A percentile compares a stretch with the other conserved stretches of the same genome.
These are phyloP conservation scores for Lipomyces chichibuensis DNA, from an alignment of 805 yeast genomes.

Conservation along the genomic window DNA sequence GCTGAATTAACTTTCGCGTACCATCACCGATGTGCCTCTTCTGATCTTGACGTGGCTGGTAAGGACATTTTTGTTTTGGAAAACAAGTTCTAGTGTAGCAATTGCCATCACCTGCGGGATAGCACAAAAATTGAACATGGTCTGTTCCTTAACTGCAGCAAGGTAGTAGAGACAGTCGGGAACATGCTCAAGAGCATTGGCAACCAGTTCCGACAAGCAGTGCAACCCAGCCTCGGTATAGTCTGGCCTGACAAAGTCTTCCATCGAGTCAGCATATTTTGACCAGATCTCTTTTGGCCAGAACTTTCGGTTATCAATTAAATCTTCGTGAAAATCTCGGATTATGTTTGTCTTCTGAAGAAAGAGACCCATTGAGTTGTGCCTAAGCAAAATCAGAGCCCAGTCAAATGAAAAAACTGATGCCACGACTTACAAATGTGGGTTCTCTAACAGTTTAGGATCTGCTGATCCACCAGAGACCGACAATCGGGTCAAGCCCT, in stretches of 20 bases:
- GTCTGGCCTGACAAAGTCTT: constrained; percentile 59
- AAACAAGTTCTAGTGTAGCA: constrained; percentile 86
- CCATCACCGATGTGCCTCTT: constrained; percentile 63
- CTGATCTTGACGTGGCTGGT: constrained; percentile 79
- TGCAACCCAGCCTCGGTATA: constrained; percentile 59
- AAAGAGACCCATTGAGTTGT: constrained; percentile 90
- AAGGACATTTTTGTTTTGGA: constrained; percentile 76
- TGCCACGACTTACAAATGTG: constrained; percentile 47
- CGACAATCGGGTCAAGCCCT: constrained; percentile 84
- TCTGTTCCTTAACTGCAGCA: constrained; percentile 74
- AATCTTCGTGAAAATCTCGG: constrained; percentile 91
- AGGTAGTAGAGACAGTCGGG: constrained; percentile 76
- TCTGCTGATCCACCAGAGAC: constrained; percentile 74
- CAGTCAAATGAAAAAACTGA: neutral
- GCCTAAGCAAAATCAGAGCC: constrained; percentile 34
- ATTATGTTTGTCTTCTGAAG: constrained; percentile 95
- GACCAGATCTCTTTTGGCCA: constrained; percentile 97
- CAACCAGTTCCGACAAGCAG: constrained; percentile 80
- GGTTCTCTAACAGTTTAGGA: constrained; percentile 54
- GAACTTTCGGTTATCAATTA: constrained; percentile 87
- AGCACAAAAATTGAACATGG: constrained; percentile 88
- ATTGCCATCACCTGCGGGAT: constrained; percentile 99
- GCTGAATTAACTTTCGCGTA: constrained; percentile 42
- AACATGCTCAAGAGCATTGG: constrained; percentile 77
- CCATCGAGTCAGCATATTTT: constrained; percentile 65